Evolutionary conservation across 345 rosid genomes (phyloP).

Genomic region (Citrus hindsii): DNA sequence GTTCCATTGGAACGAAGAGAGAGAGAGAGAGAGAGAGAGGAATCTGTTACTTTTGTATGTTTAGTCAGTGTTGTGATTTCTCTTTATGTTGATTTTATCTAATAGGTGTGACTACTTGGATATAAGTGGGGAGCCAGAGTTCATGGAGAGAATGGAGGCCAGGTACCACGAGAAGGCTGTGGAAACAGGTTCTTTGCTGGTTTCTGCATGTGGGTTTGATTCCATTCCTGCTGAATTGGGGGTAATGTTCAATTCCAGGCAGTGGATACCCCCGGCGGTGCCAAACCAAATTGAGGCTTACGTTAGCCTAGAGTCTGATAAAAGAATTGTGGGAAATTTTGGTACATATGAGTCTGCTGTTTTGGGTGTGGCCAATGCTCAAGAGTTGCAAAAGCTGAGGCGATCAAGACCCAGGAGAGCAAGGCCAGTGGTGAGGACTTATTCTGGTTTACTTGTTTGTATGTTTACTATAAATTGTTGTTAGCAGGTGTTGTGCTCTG

Average conservation of each 20-base stretch:
- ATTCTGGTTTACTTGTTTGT: neutral
- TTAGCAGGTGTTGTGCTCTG: neutral
- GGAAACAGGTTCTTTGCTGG: conserved; percentile 66
- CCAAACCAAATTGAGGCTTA: conserved; percentile 75
- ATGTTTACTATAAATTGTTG: neutral
- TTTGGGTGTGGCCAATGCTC: conserved; percentile 65
- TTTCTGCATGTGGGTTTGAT: conserved; percentile 95
- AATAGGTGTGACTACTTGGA: conserved; percentile 85
- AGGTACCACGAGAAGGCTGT: conserved; percentile 61
- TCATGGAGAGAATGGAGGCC: conserved; percentile 80
- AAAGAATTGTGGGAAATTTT: conserved; percentile 65
- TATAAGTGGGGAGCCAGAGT: conserved; percentile 92
- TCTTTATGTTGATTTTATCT: neutral
- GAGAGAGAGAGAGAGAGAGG: too few species aligned
- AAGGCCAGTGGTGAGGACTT: conserved; percentile 53
- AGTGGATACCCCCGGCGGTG: conserved; percentile 65
- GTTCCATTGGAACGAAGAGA: neutral
- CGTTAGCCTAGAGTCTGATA: conserved; percentile 73
- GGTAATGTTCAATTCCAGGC: conserved; percentile 67
- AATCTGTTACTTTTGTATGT: neutral
- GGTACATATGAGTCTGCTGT: conserved; percentile 86
- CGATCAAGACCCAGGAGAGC: conserved; percentile 70
- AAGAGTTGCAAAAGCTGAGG: conserved; percentile 59
- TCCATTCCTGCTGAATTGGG: conserved; percentile 90
- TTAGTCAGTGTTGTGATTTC: neutral